These are phyloP conservation scores for Kodamaea kaohsiungensis DNA, from an alignment of 805 yeast species.

Conservation along the genomic window DNA sequence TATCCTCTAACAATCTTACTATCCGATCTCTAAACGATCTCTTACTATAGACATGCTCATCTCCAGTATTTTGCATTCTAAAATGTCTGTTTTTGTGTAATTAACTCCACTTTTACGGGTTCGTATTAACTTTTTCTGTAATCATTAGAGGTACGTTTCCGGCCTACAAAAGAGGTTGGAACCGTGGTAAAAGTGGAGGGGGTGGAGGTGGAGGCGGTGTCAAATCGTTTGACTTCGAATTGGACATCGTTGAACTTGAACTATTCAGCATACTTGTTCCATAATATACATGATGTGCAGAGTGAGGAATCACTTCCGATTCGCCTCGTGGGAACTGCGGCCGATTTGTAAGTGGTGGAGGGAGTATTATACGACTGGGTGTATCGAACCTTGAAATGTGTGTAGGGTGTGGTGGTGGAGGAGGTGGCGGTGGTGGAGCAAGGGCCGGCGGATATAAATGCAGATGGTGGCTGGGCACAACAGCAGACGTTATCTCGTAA, in stretches of 20 bases:
- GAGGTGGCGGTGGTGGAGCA: not conserved
- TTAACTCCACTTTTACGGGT: not conserved
- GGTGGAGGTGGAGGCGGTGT: constrained; percentile 24
- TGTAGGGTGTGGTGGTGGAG: constrained; percentile 11
- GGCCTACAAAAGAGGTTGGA: constrained; percentile 30
- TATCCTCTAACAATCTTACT: not conserved
- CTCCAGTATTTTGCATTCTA: not conserved
- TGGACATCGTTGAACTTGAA: not conserved
- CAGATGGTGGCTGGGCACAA: constrained; percentile 20
- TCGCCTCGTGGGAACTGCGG: constrained; percentile 15
- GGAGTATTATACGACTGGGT: constrained; percentile 27
- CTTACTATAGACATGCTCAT: not conserved
- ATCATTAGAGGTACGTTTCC: not conserved
- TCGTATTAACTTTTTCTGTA: not conserved
- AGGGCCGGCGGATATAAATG: constrained; percentile 6
- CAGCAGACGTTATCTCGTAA: constrained; percentile 36
- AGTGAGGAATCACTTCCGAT: constrained; percentile 10
- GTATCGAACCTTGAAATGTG: not conserved
- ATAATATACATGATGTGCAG: constrained; percentile 7
- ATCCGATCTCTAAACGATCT: not conserved
- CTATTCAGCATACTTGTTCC: not conserved
- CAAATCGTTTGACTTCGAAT: not conserved
- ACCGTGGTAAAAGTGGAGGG: constrained; percentile 26
- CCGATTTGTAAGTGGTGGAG: constrained; percentile 30
- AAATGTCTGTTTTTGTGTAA: not conserved